Evolutionary conservation across 2,329 filamentous ascomycete genomes (phyloP), one percentile per base, ranked within the genome.

Genomic region (Claviceps sp.): DNA sequence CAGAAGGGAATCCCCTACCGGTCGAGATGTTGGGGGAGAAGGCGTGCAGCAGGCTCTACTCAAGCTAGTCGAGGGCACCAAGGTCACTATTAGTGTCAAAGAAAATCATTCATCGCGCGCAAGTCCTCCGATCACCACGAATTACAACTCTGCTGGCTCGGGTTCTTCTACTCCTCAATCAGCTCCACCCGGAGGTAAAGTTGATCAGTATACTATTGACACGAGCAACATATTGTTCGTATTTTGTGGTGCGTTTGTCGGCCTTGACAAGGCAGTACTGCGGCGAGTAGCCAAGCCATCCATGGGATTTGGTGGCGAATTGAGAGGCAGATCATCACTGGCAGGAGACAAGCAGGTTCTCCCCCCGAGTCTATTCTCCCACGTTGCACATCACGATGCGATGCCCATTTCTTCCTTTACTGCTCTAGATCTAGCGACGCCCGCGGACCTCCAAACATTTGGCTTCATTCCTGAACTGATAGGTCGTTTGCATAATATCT

Each of bases 191-290:
- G 61, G 70, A 1, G 71, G 72, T 37, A 80, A 79, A 58, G 72
- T 76, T 8, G 78, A 82, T 50, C 80, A 83, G 61, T 84, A 79
- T 62, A 82, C 87, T 52, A 84, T 96, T 53, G 86, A 93, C 60
- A 98, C 93, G 0, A 90, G 89, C 57, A 96, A 97, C 60, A 97
- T 98, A 54, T 78, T 98, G 30, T 98, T 98, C 69, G 89, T 98
- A 43, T 95, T 93, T 65, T 94, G 90, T 13, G 93, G 93, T 18
- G 93, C 93, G 18, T 98, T 98, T 64, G 86, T 94, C 38, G 91
- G 90, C 2, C 74, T 97, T 1, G 88, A 96, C 62, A 95, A 94
- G 65, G 78, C 85, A 37, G 80, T 98, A 48, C 74, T 95, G 54
- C 85, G 89, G 54, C 83, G 93, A n/a, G 84, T 97, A 45, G 85